These are phyloP conservation scores for Cytospora paraplurivora DNA, from an alignment of 2,329 filamentous ascomycete genomes.

Conservation along the genomic window DNA sequence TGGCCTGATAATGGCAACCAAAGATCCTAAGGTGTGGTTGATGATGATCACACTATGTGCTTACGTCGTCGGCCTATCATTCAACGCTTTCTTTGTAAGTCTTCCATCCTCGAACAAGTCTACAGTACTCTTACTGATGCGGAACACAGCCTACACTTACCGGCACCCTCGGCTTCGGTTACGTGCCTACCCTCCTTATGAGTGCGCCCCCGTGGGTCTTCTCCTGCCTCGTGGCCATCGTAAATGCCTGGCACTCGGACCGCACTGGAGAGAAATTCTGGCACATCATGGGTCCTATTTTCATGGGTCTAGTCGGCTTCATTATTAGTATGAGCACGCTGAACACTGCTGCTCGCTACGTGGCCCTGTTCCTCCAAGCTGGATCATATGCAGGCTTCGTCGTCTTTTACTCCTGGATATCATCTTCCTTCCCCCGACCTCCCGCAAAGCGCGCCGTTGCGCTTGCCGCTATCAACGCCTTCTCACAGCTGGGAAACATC, in stretches of 20 bases:
- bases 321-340: constrained; percentile 61
- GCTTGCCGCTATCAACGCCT: constrained; percentile 62
- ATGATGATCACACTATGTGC: constrained; percentile 65
- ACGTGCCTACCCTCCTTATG: constrained; percentile 57
- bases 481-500: constrained; percentile 59
- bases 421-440: constrained; percentile 58
- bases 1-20: constrained; percentile 60
- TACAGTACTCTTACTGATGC: not conserved
- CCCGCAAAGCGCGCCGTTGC: constrained; percentile 63
- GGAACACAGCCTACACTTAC: constrained; percentile 50
- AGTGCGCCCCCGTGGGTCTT: constrained; percentile 62
- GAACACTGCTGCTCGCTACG: constrained; percentile 58
- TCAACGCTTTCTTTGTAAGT: constrained; percentile 60
- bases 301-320: constrained; percentile 57
- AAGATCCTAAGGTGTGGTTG: constrained; percentile 63
- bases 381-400: constrained; percentile 60
- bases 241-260: constrained; percentile 59
- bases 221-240: constrained; percentile 57
- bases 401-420: constrained; percentile 62
- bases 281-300: constrained; percentile 58
- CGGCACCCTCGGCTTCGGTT: constrained; percentile 53
- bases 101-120: rapidly evolving
- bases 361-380: constrained; percentile 62
- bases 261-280: constrained; percentile 60
- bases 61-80: constrained; percentile 60